Evolutionary conservation across 192 early-diverging fungal genomes (phyloP).

Genomic region (Podila epigama): DNA sequence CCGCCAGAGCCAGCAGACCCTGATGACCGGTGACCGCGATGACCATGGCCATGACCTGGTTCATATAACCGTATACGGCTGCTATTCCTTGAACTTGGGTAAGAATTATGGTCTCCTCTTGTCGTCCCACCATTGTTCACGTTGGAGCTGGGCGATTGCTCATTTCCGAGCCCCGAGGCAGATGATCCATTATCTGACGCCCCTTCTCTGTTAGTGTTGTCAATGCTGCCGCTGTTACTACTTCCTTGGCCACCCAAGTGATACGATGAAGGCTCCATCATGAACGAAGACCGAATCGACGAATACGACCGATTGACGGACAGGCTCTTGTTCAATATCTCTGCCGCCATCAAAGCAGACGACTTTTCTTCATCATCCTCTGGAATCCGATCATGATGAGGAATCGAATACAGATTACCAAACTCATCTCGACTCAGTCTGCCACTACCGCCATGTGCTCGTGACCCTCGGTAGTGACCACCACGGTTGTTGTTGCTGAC

Average conservation of each 20-base stretch:
- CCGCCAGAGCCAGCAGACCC: constrained; percentile 21
- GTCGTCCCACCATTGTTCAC: background rate
- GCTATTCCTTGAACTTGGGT: background rate
- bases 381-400: constrained; percentile 40
- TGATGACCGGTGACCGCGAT: constrained; percentile 27
- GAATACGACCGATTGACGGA: constrained; percentile 45
- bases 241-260: background rate
- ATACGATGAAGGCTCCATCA: constrained; percentile 37
- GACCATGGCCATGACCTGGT: constrained; percentile 37
- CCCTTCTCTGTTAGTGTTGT: background rate
- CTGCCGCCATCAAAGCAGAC: constrained; percentile 34
- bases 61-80: constrained; percentile 18
- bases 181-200: constrained; percentile 16
- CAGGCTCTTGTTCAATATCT: constrained; percentile 44
- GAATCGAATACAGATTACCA: constrained; percentile 25
- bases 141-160: background rate
- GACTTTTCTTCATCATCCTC: constrained; percentile 49
- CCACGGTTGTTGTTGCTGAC: constrained; percentile 4
- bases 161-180: constrained; percentile 1
- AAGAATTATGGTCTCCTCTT: background rate
- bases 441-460: constrained; percentile 36
- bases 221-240: background rate
- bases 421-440: constrained; percentile 51
- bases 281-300: constrained; percentile 43
- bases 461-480: constrained; percentile 32